phyloP scores from a whole-genome alignment of 2,329 filamentous ascomycete species.

The Polychaeton citri region DNA sequence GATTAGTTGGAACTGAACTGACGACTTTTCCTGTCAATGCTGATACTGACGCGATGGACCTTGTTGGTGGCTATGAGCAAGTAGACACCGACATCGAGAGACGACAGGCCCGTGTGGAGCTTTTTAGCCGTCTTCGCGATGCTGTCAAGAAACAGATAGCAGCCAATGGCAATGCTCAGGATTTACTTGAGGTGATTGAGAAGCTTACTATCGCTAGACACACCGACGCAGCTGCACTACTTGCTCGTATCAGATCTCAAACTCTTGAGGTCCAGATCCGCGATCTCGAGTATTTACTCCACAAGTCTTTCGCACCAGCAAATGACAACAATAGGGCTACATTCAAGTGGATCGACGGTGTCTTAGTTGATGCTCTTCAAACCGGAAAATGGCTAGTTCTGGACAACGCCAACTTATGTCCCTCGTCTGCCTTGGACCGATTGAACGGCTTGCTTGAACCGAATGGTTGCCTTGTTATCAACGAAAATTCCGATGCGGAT shows the following conservation, averaged over 20 bases:
- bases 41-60: conserved; percentile 92
- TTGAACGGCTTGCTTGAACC: conserved; percentile 91
- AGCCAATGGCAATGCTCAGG: conserved; percentile 46
- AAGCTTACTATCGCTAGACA: neutral
- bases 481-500: conserved; percentile 76
- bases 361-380: conserved; percentile 76
- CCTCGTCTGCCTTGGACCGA: conserved; percentile 82
- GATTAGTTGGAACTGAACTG: conserved; percentile 59
- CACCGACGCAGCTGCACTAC: neutral
- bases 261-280: neutral
- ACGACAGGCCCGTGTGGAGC: conserved; percentile 3
- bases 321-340: conserved; percentile 54
- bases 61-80: conserved; percentile 94
- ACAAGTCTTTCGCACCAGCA: neutral
- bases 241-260: neutral
- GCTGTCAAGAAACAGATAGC: conserved; percentile 24
- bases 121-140: conserved; percentile 7
- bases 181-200: conserved; percentile 28
- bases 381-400: conserved; percentile 84
- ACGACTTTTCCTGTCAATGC: conserved; percentile 82
- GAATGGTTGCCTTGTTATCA: conserved; percentile 75
- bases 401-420: conserved; percentile 96
- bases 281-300: neutral
- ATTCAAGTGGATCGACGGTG: conserved; percentile 93
- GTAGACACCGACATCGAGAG: conserved; percentile 57